These are phyloP conservation scores for Castanopsis chinensis DNA, from an alignment of 306 rosid species.

Conservation along the genomic window DNA sequence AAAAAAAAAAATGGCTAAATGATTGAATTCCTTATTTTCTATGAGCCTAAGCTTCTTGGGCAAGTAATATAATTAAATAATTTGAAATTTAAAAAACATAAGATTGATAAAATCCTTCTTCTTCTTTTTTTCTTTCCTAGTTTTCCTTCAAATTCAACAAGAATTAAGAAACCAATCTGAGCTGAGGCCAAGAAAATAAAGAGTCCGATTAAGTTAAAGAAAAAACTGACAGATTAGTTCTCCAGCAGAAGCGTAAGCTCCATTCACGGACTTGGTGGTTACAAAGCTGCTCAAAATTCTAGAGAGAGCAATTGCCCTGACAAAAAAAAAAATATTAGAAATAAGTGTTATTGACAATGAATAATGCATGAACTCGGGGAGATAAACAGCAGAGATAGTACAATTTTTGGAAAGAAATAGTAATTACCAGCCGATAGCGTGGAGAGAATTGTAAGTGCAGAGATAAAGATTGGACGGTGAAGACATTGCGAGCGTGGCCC, in stretches of 20 bases:
- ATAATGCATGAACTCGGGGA: background rate
- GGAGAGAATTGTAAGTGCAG: conserved; percentile 67
- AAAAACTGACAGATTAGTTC: conserved; percentile 55
- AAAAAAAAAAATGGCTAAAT: too few relatives aligned
- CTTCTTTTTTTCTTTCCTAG: too few relatives aligned
- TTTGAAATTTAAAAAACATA: too few relatives aligned
- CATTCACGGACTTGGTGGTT: conserved; percentile 38
- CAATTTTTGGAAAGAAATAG: too few relatives aligned
- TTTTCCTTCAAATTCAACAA: background rate
- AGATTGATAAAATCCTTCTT: too few relatives aligned
- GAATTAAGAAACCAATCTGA: background rate
- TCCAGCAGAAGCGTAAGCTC: conserved; percentile 64
- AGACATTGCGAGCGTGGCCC: conserved; percentile 28
- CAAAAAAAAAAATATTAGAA: background rate
- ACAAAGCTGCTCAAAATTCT: conserved; percentile 41
- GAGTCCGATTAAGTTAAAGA: background rate
- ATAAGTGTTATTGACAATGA: background rate
- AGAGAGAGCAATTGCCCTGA: conserved; percentile 59
- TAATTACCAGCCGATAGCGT: conserved; percentile 63
- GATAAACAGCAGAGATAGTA: background rate
- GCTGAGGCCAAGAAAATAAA: background rate
- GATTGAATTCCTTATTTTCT: too few relatives aligned
- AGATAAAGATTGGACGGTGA: conserved; percentile 50
- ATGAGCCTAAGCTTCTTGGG: too few relatives aligned
- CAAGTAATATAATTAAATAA: too few relatives aligned